phyloP scores from a whole-genome alignment of 345 rosid species.

The Geranium brycei region DNA sequence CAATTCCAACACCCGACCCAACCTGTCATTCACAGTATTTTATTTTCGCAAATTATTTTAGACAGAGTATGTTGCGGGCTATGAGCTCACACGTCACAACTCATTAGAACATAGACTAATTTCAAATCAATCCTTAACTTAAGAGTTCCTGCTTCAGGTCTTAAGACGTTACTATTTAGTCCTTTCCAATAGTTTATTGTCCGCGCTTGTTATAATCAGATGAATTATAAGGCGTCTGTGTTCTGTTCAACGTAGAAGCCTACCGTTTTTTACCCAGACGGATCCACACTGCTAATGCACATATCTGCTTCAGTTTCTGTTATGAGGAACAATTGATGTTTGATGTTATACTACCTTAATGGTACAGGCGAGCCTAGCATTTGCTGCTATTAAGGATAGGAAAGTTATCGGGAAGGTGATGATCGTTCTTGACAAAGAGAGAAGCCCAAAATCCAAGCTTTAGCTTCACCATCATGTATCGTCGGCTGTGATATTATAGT shows the following conservation, averaged over 20 bases:
- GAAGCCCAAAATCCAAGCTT: constrained; percentile 42
- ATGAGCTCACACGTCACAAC: no score
- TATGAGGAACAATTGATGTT: neutral
- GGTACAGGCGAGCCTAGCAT: constrained; percentile 71
- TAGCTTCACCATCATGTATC: constrained; percentile 14
- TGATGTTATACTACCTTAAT: constrained; percentile 5
- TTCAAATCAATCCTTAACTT: no score
- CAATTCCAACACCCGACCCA: neutral
- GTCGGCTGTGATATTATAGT: neutral
- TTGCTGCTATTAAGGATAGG: constrained; percentile 66
- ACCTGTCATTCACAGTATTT: neutral
- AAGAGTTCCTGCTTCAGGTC: no score
- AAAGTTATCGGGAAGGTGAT: constrained; percentile 87
- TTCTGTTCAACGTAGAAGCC: no score
- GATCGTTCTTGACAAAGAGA: constrained; percentile 37
- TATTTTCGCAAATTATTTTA: neutral
- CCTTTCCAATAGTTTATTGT: no score
- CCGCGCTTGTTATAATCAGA: no score
- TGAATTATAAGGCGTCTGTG: no score
- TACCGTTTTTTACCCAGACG: no score
- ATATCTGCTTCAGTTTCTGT: neutral
- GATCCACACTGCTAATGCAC: neutral
- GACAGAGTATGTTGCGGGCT: neutral
- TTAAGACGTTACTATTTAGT: no score
- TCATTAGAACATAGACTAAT: no score